Conservation (phyloP, 2,329 filamentous ascomycete genomes). For the Aspergillus pseudoglaucus region DNA sequence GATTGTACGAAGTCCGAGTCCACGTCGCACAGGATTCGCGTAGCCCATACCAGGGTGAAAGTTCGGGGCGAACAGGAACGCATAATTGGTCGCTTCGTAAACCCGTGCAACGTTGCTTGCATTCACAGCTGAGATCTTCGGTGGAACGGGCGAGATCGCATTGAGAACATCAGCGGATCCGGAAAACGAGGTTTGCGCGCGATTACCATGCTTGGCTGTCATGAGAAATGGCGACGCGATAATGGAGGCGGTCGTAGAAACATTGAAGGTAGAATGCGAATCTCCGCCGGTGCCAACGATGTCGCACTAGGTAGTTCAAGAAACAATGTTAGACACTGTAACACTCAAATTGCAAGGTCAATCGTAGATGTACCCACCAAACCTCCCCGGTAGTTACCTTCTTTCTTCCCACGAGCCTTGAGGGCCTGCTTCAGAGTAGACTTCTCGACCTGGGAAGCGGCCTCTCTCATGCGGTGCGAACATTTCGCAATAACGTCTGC, state of each 20-base stretch:
- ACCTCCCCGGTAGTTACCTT: constrained; percentile 74
- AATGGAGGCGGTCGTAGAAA: constrained; percentile 91
- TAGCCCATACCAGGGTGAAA: constrained; percentile 95
- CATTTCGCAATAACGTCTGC: constrained; percentile 82
- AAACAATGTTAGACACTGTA: constrained; percentile 4
- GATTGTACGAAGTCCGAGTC: constrained; percentile 89
- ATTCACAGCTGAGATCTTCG: constrained; percentile 66
- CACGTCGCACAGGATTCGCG: constrained; percentile 75
- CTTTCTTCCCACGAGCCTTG: constrained; percentile 52
- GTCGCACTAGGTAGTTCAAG: constrained; percentile 55
- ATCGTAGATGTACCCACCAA: constrained; percentile 53
- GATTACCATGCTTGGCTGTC: constrained; percentile 92
- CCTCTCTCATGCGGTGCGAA: constrained; percentile 74
- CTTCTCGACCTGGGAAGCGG: constrained; percentile 66
- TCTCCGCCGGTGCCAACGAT: constrained; percentile 97
- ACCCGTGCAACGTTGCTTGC: constrained; percentile 64
- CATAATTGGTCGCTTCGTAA: constrained; percentile 79
- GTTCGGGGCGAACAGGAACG: constrained; percentile 89
- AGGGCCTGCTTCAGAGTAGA: constrained; percentile 56
- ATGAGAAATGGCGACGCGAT: constrained; percentile 78
- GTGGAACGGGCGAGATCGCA: constrained; percentile 64
- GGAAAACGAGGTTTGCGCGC: constrained; percentile 88
- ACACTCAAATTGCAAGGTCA: not conserved
- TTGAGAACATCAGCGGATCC: constrained; percentile 88
- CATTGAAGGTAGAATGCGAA: constrained; percentile 96